phyloP scores from a whole-genome alignment of 2,329 filamentous ascomycete species.

The Ascochyta fabae region DNA sequence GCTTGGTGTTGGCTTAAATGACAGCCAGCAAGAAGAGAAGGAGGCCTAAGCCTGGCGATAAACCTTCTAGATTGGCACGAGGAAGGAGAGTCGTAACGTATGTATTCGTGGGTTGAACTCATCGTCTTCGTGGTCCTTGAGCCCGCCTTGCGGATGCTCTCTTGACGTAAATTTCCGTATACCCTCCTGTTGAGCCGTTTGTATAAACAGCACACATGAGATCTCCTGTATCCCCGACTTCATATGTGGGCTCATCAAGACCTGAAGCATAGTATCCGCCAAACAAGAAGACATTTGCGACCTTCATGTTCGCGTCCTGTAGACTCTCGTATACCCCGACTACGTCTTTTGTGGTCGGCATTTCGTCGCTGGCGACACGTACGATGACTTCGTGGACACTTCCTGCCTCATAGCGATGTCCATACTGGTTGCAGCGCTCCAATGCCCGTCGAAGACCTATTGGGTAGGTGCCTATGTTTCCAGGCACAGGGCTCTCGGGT shows the following conservation, averaged over 20 bases:
- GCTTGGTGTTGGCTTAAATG: constrained; percentile 41
- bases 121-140: background rate
- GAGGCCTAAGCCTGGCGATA: background rate
- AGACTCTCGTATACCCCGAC: background rate
- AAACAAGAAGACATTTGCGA: background rate
- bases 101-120: background rate
- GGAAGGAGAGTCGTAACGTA: background rate
- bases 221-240: background rate
- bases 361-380: background rate
- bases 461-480: constrained; percentile 21
- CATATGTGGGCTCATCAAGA: background rate
- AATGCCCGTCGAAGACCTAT: constrained; percentile 4
- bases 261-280: background rate
- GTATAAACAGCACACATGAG: background rate
- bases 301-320: constrained; percentile 12
- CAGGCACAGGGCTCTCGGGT: constrained; percentile 5
- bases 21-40: constrained; percentile 23
- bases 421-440: background rate
- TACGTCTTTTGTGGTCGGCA: background rate
- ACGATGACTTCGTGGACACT: background rate
- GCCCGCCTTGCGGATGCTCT: background rate
- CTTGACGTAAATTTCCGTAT: background rate
- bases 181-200: background rate
- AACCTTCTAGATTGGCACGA: background rate
- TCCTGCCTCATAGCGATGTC: background rate